Evolutionary conservation across 805 yeast genomes (phyloP).

Genomic region (Saccharomycodes ludwigii): DNA sequence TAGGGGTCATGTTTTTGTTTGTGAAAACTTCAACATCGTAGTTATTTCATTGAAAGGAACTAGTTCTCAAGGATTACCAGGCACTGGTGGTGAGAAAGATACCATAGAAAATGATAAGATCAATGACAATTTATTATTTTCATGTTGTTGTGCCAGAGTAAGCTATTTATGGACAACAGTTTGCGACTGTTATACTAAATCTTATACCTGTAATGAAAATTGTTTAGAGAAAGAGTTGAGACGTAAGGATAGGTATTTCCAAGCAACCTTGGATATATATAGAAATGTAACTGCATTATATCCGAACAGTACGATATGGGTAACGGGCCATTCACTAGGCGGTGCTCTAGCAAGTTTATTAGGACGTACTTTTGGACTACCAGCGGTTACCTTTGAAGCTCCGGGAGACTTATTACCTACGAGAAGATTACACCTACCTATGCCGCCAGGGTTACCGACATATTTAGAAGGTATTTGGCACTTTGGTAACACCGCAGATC

Average conservation of each 20-base stretch:
- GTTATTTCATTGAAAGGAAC: slow-evolving; percentile 87
- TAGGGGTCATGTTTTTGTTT: slow-evolving; percentile 81
- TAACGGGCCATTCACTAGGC: slow-evolving; percentile 91
- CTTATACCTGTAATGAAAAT: slow-evolving; percentile 79
- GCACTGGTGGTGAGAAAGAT: slow-evolving; percentile 69
- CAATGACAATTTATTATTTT: slow-evolving; percentile 81
- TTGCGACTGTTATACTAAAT: slow-evolving; percentile 78
- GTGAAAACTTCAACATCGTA: slow-evolving; percentile 43
- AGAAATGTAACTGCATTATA: slow-evolving; percentile 54
- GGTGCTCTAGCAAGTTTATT: slow-evolving; percentile 73
- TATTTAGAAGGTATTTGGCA: slow-evolving; percentile 84
- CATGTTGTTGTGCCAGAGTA: slow-evolving; percentile 93
- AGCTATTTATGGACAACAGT: slow-evolving; percentile 89
- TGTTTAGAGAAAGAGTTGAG: slow-evolving; percentile 71
- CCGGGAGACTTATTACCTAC: slow-evolving; percentile 87
- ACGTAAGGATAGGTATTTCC: slow-evolving; percentile 70
- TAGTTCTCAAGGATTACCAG: slow-evolving; percentile 65
- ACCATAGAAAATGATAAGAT: slow-evolving; percentile 71
- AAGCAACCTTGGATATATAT: slow-evolving; percentile 66
- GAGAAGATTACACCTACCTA: slow-evolving; percentile 74
- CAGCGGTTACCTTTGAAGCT: slow-evolving; percentile 83
- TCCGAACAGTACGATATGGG: slow-evolving; percentile 70
- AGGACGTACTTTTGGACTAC: slow-evolving; percentile 83
- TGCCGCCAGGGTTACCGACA: slow-evolving; percentile 79
- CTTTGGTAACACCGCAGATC: slow-evolving; percentile 94